Base-by-base conservation (phyloP, 2,329 filamentous ascomycete genomes). In the Phaeosphaeriaceae sp. region DNA sequence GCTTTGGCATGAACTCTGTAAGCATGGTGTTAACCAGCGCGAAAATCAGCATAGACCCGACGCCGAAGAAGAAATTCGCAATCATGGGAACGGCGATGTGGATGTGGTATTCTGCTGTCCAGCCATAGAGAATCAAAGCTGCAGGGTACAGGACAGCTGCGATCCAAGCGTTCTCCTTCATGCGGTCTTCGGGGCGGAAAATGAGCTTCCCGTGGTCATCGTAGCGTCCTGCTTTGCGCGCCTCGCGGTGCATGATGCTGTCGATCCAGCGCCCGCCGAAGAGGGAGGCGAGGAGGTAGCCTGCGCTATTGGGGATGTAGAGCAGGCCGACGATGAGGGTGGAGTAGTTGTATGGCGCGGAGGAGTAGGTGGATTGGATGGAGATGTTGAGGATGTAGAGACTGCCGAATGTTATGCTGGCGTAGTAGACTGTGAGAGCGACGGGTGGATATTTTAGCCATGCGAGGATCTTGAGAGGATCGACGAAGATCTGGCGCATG, bases 261-360 rank as follows among this genome's bases (percentile, higher is more conserved):
- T 79, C 77, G 47, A 79, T 71, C 77, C 77, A 79, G 47, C 68
- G 65, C n/a, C 77, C 77, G 50, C 77, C 77, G 21, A 77, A 72
- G 7, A 79, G 15, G 21, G 65, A 68, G 7, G 74, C 68, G 1
- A 77, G 51, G 2, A 78, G 55, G 59, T 79, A 79, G 22, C 77
- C 77, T 1, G 75, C 57, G 4, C 69, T 73, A 54, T 69, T 70
- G 17, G 77, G 76, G 22, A 79, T 77, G 57, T 79, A 79, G 3
- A 77, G 66, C 1, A 79, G 64, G 9, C 77, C 77, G 44, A 79
- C 53, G 19, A 77, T 74, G 54, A 76, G 55, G 15, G 75, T 77
- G 25, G 65, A 65, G 65, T 75, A 79, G 31, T 57, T 56, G 64
- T 79, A 79, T 2, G 77, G 77, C 2, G 68, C 36, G 0, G 54